phyloP scores from a whole-genome alignment of 306 rosid species.

The Rosa rugosa region DNA sequence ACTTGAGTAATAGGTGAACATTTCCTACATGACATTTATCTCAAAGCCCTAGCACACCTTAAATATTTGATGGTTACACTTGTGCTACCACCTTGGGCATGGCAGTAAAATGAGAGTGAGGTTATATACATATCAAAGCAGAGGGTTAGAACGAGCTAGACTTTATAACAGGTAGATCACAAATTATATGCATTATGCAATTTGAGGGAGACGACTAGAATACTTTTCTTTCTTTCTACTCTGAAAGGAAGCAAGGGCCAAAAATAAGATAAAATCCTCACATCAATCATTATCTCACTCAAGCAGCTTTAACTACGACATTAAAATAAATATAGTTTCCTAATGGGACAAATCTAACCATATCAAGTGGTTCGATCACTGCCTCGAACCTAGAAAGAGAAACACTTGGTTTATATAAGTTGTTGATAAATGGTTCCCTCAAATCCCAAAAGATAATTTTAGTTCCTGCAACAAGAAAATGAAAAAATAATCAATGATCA shows the following conservation, averaged over 20 bases:
- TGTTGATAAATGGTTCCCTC: slow-evolving; percentile 81
- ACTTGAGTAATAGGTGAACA: not conserved
- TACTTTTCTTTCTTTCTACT: not conserved
- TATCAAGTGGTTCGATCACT: slow-evolving; percentile 80
- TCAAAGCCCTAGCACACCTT: not conserved
- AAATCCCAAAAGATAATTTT: slow-evolving; percentile 93
- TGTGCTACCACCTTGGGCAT: not conserved
- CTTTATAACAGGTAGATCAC: not conserved
- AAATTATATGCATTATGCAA: not conserved
- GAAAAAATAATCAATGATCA: slow-evolving; percentile 9
- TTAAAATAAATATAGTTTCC: slow-evolving; percentile 13
- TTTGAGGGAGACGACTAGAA: not conserved
- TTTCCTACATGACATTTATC: not conserved
- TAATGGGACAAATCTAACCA: slow-evolving; percentile 48
- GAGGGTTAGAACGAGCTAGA: not conserved
- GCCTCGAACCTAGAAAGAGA: slow-evolving; percentile 76
- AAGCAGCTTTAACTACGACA: slow-evolving; percentile 24
- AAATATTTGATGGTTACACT: not conserved
- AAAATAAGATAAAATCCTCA: not conserved
- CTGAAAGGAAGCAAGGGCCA: not conserved
- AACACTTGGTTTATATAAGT: slow-evolving; percentile 81
- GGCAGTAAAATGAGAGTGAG: not conserved
- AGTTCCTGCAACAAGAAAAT: slow-evolving; percentile 63
- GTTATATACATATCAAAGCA: not conserved
- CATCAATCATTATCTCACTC: slow-evolving; percentile 12